Base-by-base conservation (phyloP, 176 grass and related monocot species). In the Paspalum notatum region DNA sequence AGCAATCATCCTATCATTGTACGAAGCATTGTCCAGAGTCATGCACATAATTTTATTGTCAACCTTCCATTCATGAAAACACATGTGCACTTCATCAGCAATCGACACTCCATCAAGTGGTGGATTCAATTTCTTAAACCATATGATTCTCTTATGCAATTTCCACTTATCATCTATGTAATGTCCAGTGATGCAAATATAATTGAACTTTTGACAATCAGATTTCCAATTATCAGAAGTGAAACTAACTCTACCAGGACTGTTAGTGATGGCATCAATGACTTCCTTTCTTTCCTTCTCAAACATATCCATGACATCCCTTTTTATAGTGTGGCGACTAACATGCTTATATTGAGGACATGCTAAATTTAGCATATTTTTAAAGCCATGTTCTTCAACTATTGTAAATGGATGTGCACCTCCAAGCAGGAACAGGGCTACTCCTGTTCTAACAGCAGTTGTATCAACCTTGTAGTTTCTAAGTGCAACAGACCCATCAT, bases 161-260 rank as follows among this genome's bases (percentile, higher is more conserved):
- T 66, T 66, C 62, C 62, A 41, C 18, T 66, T 66, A 66, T 15
- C 63, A 43, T 43, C 63, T 42, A 42, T 42, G 42, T 66, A 66
- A 42, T n/a, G 39, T 20, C 38, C 8, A 42, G 39, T 66, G 11
- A 66, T 42, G 63, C 38, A 65, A 41, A 65, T 65, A 40, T 41
- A 65, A 65, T 20, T 64, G 7, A 9, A 64, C 14, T 39, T 64
- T 39, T 39, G 62, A 32, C 27, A 17, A 39, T 53, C 69, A 52
- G 26, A n/a, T 53, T 72, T 20, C 8, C 15, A 6, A 72, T 72
- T 72, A 5, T 72, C 8, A 16, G 15, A 37, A 17, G 26, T 72
- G 47, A 20, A 72, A 53, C 47, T 72, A 37, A 72, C 17, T 32
- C 16, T 18, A 15, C 69, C 4, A 72, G 48, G 69, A 72, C 14